Conservation (phyloP, 1,284 basidiomycete genomes). For the Apiotrichum laibachii region DNA sequence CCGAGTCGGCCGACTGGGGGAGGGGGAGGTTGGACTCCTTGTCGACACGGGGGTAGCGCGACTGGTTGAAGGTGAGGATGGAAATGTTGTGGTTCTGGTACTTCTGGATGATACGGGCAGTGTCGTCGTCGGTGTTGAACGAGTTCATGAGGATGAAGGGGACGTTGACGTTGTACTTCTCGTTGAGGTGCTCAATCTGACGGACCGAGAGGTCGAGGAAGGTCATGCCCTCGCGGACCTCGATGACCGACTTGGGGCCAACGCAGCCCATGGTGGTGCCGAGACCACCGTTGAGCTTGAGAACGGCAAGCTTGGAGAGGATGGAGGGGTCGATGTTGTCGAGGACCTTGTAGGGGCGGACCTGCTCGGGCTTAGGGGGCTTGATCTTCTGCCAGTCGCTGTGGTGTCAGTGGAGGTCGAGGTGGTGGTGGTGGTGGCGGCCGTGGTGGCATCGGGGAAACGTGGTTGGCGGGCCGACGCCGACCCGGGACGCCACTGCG, state of each 20-base stretch:
- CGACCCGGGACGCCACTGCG: no score
- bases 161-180: slow-evolving; percentile 67
- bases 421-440: not conserved
- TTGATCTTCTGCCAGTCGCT: slow-evolving; percentile 98
- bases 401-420: slow-evolving; percentile 6
- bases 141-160: slow-evolving; percentile 99
- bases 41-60: slow-evolving; percentile 94
- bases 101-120: slow-evolving; percentile 97
- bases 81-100: slow-evolving; percentile 96
- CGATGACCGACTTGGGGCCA: slow-evolving; percentile 74
- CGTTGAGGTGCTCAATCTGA: slow-evolving; percentile 83
- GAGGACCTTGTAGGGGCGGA: slow-evolving; percentile 81
- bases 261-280: slow-evolving; percentile 61
- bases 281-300: slow-evolving; percentile 99
- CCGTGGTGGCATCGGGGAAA: no score
- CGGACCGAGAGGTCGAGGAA: slow-evolving; percentile 96
- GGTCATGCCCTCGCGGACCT: slow-evolving; percentile 97
- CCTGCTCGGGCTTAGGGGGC: slow-evolving; percentile 88
- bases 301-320: slow-evolving; percentile 92
- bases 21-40: slow-evolving; percentile 91
- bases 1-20: slow-evolving; percentile 78
- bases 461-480: not conserved
- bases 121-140: slow-evolving; percentile 98
- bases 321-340: slow-evolving; percentile 64
- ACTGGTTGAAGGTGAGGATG: slow-evolving; percentile 91